Base-by-base conservation (phyloP, 2,329 filamentous ascomycete genomes). In the Bipolaris zeicola region DNA sequence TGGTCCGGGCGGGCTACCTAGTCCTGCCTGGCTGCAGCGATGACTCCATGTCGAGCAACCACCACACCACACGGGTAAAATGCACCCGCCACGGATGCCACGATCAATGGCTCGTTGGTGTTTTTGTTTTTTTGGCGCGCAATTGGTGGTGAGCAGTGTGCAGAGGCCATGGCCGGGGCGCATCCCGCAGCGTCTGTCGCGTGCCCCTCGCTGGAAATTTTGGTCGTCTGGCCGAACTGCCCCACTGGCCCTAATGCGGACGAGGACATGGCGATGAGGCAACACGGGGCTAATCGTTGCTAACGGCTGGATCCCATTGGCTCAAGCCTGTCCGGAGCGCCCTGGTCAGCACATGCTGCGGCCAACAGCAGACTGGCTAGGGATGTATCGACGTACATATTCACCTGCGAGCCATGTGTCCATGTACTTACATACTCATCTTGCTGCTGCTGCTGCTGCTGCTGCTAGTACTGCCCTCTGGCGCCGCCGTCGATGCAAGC, bases 171-270 rank as follows among this genome's bases (percentile, higher is more conserved):
- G 28, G 28, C 10, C 28, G 10, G 28, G 28, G 28, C 26, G 46
- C 37, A 37, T 16, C 46, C 52, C 13, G 41, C 14, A 18, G 24
- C 52, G 50, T 28, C 52, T 60, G 63, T 69, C 66, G 66, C 66
- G 65, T 69, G 66, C 64, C 57, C 61, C 63, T 57, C 63, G n/a
- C 55, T 53, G 22, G 55, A 66, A 58, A 55, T 57, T 56, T 60
- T 62, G 55, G 50, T 50, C 33, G 49, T 62, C 50, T 57, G 47
- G 58, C 57, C 55, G 52, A 52, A 50, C 49, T 64, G 68, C 69
- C 72, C 71, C 72, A 72, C 71, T 65, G 60, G 67, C 64, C 63
- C 65, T 69, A 67, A 64, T 63, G 55, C 58, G 65, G 60, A 61
- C 61, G 57, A 58, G 60, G 52, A 61, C 61, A 64, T 65, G 68